These are phyloP conservation scores for Ophiostoma ips DNA, from an alignment of 2,329 filamentous ascomycete genomes.

Conservation along the genomic window DNA sequence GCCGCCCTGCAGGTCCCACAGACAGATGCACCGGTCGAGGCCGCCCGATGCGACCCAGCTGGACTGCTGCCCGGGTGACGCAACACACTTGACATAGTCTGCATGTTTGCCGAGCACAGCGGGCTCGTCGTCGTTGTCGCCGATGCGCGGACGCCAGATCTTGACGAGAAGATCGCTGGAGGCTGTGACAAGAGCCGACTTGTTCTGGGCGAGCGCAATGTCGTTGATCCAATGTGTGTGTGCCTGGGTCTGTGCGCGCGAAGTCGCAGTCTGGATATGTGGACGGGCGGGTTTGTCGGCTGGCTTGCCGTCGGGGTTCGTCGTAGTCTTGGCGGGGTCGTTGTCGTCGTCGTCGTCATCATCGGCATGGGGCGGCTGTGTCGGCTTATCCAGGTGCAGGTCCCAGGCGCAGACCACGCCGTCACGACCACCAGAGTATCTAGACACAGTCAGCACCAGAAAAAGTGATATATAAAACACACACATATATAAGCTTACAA, in stretches of 20 bases:
- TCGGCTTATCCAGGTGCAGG: slow-evolving; percentile 52
- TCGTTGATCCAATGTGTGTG: slow-evolving; percentile 97
- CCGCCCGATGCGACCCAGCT: slow-evolving; percentile 92
- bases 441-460: slow-evolving; percentile 23
- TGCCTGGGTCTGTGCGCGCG: slow-evolving; percentile 51
- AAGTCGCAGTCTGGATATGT: slow-evolving; percentile 32
- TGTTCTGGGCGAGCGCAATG: slow-evolving; percentile 65
- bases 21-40: slow-evolving; percentile 76
- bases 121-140: slow-evolving; percentile 50
- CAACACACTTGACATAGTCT: slow-evolving; percentile 93
- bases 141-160: slow-evolving; percentile 68
- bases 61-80: slow-evolving; percentile 48
- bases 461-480: neutral
- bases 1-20: slow-evolving; percentile 85
- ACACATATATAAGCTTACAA: slow-evolving; percentile 45
- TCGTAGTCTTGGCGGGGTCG: neutral
- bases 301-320: slow-evolving; percentile 11
- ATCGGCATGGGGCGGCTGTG: neutral
- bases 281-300: slow-evolving; percentile 17
- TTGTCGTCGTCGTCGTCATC: slow-evolving; percentile 8
- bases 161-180: slow-evolving; percentile 93
- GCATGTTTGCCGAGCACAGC: slow-evolving; percentile 80
- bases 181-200: slow-evolving; percentile 69
- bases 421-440: slow-evolving; percentile 91
- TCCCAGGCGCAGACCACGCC: slow-evolving; percentile 96